Percentiles rank a stretch among this genome's conserved stretches.
phyloP scores from a whole-genome alignment of 768 basidiomycete species.

The Kwoniella botswanensis region DNA sequence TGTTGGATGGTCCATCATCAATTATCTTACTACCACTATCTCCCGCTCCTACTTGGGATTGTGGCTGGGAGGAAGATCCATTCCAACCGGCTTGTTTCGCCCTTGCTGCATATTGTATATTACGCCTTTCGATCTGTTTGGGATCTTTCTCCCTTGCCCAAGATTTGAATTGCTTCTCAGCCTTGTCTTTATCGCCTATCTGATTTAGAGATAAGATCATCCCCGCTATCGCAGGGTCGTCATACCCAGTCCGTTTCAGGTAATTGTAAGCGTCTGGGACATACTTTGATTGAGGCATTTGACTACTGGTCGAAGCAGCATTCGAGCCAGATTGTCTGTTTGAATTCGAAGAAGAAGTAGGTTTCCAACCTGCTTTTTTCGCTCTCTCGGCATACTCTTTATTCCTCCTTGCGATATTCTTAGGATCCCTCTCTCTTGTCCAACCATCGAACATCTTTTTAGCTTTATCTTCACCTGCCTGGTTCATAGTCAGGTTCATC shows the following conservation, averaged over 20 bases:
- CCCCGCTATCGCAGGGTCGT: slow-evolving; percentile 22
- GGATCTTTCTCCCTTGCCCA: slow-evolving; percentile 18
- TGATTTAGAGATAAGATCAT: slow-evolving; percentile 18
- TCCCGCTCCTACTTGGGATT: neutral
- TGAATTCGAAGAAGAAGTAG: neutral
- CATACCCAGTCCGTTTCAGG: slow-evolving; percentile 8
- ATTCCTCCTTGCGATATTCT: slow-evolving; percentile 18
- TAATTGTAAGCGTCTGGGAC: slow-evolving; percentile 1
- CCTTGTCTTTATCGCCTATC: slow-evolving; percentile 9
- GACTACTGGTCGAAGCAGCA: neutral
- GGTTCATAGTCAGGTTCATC: slow-evolving; percentile 15
- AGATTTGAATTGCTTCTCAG: slow-evolving; percentile 6
- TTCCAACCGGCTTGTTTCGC: slow-evolving; percentile 16
- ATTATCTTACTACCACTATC: too few relatives aligned
- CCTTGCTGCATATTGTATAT: slow-evolving; percentile 17
- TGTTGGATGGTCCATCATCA: slow-evolving; percentile 13
- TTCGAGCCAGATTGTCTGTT: neutral
- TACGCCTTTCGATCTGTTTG: slow-evolving; percentile 12
- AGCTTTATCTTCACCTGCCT: slow-evolving; percentile 5
- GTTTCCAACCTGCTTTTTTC: slow-evolving; percentile 6
- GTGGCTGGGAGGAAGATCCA: neutral
- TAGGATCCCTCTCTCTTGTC: slow-evolving; percentile 1
- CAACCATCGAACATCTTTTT: slow-evolving; percentile 8
- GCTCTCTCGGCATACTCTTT: slow-evolving; percentile 18
- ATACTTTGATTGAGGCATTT: slow-evolving; percentile 4